A percentile compares a stretch with the other conserved stretches of the same genome.
These are phyloP conservation scores for Microbotryomycetes sp. DNA, from an alignment of 1,284 basidiomycete genomes.

Conservation along the genomic window DNA sequence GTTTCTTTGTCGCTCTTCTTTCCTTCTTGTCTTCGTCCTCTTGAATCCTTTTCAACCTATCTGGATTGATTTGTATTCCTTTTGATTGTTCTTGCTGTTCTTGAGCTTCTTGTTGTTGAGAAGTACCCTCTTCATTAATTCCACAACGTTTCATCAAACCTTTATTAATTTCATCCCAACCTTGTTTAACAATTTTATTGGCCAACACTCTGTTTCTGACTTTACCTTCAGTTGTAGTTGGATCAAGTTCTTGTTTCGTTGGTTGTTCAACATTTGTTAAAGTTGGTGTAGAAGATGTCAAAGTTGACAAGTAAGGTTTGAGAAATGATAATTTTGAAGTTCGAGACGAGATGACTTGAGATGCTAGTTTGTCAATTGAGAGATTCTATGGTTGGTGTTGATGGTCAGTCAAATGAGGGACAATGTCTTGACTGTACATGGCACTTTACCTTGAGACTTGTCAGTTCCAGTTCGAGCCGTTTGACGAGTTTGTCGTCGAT, in stretches of 20 bases:
- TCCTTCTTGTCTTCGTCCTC: slow-evolving; percentile 21
- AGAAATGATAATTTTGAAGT: slow-evolving; percentile 61
- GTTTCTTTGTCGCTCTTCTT: slow-evolving; percentile 4
- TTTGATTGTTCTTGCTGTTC: slow-evolving; percentile 30
- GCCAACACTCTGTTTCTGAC: slow-evolving; percentile 38
- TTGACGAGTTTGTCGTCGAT: slow-evolving; percentile 43
- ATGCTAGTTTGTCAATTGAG: slow-evolving; percentile 55
- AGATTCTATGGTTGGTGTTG: neutral
- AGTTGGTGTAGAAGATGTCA: slow-evolving; percentile 12
- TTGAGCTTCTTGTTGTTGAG: slow-evolving; percentile 23
- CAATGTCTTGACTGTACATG: neutral
- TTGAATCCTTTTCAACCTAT: slow-evolving; percentile 10
- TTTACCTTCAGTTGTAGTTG: slow-evolving; percentile 12
- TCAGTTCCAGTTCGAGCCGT: slow-evolving; percentile 60
- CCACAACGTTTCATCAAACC: slow-evolving; percentile 27
- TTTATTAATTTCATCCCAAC: slow-evolving; percentile 23
- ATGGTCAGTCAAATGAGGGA: neutral
- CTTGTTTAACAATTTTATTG: slow-evolving; percentile 31
- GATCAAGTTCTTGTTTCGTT: slow-evolving; percentile 41
- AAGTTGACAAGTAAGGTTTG: slow-evolving; percentile 24
- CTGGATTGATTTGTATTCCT: slow-evolving; percentile 27
- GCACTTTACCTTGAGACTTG: slow-evolving; percentile 56
- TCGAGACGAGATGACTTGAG: slow-evolving; percentile 60
- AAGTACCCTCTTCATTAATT: slow-evolving; percentile 6
- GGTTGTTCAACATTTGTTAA: slow-evolving; percentile 45